Conservation (phyloP, 768 basidiomycete species). For the Chalciporus chontae region DNA sequence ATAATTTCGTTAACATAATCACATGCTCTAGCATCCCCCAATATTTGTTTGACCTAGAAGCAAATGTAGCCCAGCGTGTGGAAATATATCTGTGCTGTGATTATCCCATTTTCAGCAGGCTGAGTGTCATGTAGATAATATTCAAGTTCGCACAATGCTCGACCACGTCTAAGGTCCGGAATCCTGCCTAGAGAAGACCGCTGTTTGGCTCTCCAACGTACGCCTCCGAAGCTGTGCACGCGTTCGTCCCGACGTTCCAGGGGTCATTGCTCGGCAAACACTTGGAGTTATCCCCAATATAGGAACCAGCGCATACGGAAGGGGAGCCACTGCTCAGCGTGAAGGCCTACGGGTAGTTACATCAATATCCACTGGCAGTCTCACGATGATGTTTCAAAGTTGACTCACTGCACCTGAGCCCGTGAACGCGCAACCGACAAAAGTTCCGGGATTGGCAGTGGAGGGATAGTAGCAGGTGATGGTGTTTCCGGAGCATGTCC, state of each 20-base stretch:
- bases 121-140: too few species aligned
- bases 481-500: constrained; percentile 2
- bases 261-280: constrained; percentile 6
- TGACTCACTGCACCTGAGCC: background rate
- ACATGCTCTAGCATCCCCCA: too few species aligned
- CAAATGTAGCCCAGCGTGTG: too few species aligned
- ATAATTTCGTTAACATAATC: too few species aligned
- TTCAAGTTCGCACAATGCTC: too few species aligned
- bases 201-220: constrained; percentile 7
- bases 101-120: too few species aligned
- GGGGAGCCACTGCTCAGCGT: constrained; percentile 1
- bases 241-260: background rate
- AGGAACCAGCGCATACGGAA: background rate
- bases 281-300: constrained; percentile 1
- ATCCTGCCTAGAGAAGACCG: constrained; percentile 1
- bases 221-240: constrained; percentile 1
- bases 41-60: too few species aligned
- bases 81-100: too few species aligned
- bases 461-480: constrained; percentile 8
- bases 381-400: too few species aligned
- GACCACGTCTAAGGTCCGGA: constrained; percentile 48
- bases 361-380: too few species aligned
- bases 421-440: constrained; percentile 1
- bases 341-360: background rate
- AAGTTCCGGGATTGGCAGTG: background rate